A percentile compares a stretch with the other conserved stretches of the same genome.
Evolutionary conservation across 768 basidiomycete genomes (phyloP).

Genomic region (Butyriboletus loyo): DNA sequence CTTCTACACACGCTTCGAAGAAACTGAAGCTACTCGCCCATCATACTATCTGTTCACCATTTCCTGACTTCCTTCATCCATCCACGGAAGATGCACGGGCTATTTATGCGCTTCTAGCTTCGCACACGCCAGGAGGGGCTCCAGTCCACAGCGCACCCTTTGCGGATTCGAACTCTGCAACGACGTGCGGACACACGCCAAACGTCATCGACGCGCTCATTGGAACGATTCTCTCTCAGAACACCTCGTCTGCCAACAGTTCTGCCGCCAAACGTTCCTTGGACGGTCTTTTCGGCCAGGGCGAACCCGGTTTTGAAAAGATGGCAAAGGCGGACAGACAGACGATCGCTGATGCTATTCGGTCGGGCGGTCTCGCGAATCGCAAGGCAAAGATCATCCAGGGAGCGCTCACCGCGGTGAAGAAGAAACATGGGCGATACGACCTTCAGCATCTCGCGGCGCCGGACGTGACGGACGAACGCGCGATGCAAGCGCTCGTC

Average conservation of each 20-base stretch:
- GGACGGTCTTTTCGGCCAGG: constrained; percentile 47
- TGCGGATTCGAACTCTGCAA: constrained; percentile 36
- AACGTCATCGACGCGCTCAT: constrained; percentile 60
- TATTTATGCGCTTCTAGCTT: constrained; percentile 41
- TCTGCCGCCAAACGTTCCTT: constrained; percentile 47
- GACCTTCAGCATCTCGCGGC: constrained; percentile 54
- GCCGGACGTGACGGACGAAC: constrained; percentile 37
- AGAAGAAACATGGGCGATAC: constrained; percentile 47
- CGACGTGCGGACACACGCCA: constrained; percentile 44
- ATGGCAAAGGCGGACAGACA: constrained; percentile 43
- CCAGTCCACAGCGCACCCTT: constrained; percentile 28
- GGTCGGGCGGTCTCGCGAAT: constrained; percentile 55
- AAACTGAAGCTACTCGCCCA: constrained; percentile 50
- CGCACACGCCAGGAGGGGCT: constrained; percentile 34
- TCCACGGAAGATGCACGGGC: constrained; percentile 40
- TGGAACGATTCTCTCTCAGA: constrained; percentile 58
- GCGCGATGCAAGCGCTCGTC: constrained; percentile 56
- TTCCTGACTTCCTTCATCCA: constrained; percentile 43
- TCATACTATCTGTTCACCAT: constrained; percentile 44
- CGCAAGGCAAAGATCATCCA: constrained; percentile 59
- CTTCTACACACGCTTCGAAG: constrained; percentile 32
- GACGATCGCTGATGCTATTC: constrained; percentile 48
- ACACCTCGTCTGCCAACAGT: constrained; percentile 50
- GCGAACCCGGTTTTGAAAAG: constrained; percentile 42
- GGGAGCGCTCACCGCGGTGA: constrained; percentile 40